Percentiles rank a stretch among this genome's conserved stretches.
Evolutionary conservation across 2,329 filamentous ascomycete species (phyloP).

Genomic region (Cryphonectria japonica): DNA sequence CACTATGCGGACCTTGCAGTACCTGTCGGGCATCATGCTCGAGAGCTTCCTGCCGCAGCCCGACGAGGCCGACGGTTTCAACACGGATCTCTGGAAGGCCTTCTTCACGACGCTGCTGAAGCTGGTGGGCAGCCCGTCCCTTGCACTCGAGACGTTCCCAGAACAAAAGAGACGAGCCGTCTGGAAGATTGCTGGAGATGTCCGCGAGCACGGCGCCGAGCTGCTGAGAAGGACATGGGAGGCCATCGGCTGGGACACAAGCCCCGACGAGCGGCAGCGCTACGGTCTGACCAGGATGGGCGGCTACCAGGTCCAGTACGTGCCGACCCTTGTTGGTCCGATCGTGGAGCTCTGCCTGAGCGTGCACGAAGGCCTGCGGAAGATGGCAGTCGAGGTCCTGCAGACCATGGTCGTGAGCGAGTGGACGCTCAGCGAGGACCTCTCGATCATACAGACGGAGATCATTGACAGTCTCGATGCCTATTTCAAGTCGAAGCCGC

Average conservation of each 20-base stretch:
- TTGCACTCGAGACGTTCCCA: slow-evolving; percentile 93
- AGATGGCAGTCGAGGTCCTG: slow-evolving; percentile 88
- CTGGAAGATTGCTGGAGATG: slow-evolving; percentile 98
- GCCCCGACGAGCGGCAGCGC: slow-evolving; percentile 72
- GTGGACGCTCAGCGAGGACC: slow-evolving; percentile 92
- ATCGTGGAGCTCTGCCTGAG: slow-evolving; percentile 94
- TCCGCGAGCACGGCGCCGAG: slow-evolving; percentile 87
- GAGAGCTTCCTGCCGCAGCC: slow-evolving; percentile 84
- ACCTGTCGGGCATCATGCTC: slow-evolving; percentile 78
- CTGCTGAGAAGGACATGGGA: slow-evolving; percentile 87
- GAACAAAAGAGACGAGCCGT: slow-evolving; percentile 96
- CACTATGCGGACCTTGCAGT: slow-evolving; percentile 82
- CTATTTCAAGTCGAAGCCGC: slow-evolving; percentile 85
- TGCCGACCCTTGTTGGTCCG: slow-evolving; percentile 85
- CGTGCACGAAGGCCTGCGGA: slow-evolving; percentile 87
- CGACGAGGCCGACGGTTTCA: slow-evolving; percentile 89
- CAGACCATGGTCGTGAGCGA: slow-evolving; percentile 99
- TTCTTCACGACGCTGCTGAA: slow-evolving; percentile 91
- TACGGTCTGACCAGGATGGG: slow-evolving; percentile 86
- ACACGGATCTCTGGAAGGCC: slow-evolving; percentile 89
- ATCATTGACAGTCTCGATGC: slow-evolving; percentile 93
- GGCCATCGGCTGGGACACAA: slow-evolving; percentile 94
- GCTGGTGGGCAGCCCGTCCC: slow-evolving; percentile 83
- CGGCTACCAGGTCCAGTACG: slow-evolving; percentile 97
- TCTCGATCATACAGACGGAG: slow-evolving; percentile 90